These are phyloP conservation scores for Coemansia sp. DNA, from an alignment of 371 early-diverging fungal genomes.

Conservation along the genomic window DNA sequence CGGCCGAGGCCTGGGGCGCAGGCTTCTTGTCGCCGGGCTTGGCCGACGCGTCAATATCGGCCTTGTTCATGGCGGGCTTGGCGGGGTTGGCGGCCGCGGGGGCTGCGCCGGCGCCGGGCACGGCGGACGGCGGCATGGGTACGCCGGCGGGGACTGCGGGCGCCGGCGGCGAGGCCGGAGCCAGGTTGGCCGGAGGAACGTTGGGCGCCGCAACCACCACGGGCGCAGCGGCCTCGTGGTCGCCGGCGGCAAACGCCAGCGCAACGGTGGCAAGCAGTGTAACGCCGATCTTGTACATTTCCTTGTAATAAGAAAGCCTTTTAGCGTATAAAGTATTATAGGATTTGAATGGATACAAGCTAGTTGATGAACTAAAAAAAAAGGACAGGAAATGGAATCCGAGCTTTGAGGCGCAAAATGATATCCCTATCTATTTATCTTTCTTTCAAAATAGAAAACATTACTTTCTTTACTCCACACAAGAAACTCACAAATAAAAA, in stretches of 20 bases:
- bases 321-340: too few species aligned
- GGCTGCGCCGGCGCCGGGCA: conserved; percentile 14
- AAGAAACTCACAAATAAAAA: too few species aligned
- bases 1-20: background rate
- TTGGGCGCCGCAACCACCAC: conserved; percentile 11
- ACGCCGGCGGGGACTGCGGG: background rate
- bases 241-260: conserved; percentile 24
- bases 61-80: conserved; percentile 14
- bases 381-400: too few species aligned
- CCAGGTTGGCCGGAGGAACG: background rate
- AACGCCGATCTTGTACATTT: conserved; percentile 35
- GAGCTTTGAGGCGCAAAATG: too few species aligned
- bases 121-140: conserved; percentile 1
- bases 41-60: conserved; percentile 2
- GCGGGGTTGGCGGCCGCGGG: conserved; percentile 7
- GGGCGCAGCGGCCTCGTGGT: conserved; percentile 23
- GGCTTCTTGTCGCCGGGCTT: conserved; percentile 25
- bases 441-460: too few species aligned
- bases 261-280: conserved; percentile 23
- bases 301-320: background rate
- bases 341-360: too few species aligned
- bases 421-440: too few species aligned
- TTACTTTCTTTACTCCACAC: too few species aligned
- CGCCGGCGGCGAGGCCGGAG: conserved; percentile 1
- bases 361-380: too few species aligned